Evolutionary conservation across 371 early-diverging fungal species (phyloP), one percentile per base, ranked within the genome.

Genomic region (Circinella umbellata): DNA sequence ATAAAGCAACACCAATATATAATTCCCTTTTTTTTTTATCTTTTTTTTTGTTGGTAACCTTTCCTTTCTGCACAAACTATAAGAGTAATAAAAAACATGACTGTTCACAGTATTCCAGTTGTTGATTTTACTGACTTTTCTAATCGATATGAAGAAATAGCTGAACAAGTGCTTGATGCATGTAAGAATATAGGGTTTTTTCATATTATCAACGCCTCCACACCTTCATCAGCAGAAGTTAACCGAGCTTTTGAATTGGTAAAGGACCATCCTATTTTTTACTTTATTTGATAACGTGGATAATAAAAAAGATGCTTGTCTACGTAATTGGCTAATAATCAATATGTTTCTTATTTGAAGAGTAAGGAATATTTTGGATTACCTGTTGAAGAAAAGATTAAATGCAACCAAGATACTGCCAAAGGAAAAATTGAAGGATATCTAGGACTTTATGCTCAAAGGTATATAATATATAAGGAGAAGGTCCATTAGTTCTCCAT

Each of bases 101-200:
- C 27, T 27, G 9, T 9, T n/a, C 7, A 18, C 11, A n/a, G 7
- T 27, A 65, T 70, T 37, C 70, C 70, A 1, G 17, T 83, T 4
- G 79, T 87, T 62, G 86, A 87, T 67, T 85, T 87, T 69, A 64
- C 71, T 27, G 67, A 75, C 8, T 70, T 65, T 70, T 70, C 83
- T 59, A 74, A 72, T 7, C 36, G 63, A 1, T 55, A 64, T 27
- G 42, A 27, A 7, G 75, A 70, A 59, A 80, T 82, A 54, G 82
- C 86, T 0, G 71, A 75, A 17, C 73, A 82, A 48, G 70, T 90
- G 8, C 69, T 80, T 57, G 81, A 82, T 11, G 89, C 90, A 5
- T 82, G 86, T 61, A 82, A 79, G 51, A 76, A 83, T 20, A 86
- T 90, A 65, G 90, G 89, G 14, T 90, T 90, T 74, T 87, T 90